Base-by-base conservation (phyloP, 83 land plant species). In the Diphasiastrum complanatum region DNA sequence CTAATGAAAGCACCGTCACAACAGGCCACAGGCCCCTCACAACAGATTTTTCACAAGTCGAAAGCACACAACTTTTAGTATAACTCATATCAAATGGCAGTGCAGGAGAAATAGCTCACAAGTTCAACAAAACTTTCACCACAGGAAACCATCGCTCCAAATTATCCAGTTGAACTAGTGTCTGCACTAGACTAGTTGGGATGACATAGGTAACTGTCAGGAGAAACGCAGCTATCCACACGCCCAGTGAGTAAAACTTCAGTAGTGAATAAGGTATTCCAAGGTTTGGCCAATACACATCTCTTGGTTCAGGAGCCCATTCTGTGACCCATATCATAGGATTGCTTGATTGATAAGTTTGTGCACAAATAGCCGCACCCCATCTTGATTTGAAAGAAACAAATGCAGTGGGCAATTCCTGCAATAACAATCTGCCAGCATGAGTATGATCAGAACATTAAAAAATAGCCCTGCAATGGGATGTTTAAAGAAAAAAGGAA, bases 91-190 rank as follows among this genome's bases (percentile, higher is more conserved):
- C 18, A 1, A 61, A 5, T 2, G 10, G 22, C 33, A 33, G 18
- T 66, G 20, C 27, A 16, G n/a, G 22, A 61, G 47, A 32, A n/a
- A 16, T 33, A 33, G 2, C 79, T 82, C 75, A 82, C 85, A 82
- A 74, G 36, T 74, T 46, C 47, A 79, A 64, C 28, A 78, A 24
- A 29, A 79, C 78, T 64, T 70, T 75, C 28, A 76, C 74, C 43
- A 76, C 83, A 55, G 59, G 59, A 12, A 55, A 55, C 59, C 59
- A 55, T 30, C 35, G 26, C 59, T 19, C 11, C 14, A 55, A 27
- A 55, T 55, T 55, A 20, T 55, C 59, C 59, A 55, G 59, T 35
- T 55, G 59, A 0, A 35, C 59, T 11, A 55, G 20, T 11, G 59
- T 55, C 37, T 68, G 71, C 33, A 68, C 71, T 2, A 51, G 33